These are phyloP conservation scores for Candida gigantensis DNA, from an alignment of 1,139 yeast species.

Conservation along the genomic window DNA sequence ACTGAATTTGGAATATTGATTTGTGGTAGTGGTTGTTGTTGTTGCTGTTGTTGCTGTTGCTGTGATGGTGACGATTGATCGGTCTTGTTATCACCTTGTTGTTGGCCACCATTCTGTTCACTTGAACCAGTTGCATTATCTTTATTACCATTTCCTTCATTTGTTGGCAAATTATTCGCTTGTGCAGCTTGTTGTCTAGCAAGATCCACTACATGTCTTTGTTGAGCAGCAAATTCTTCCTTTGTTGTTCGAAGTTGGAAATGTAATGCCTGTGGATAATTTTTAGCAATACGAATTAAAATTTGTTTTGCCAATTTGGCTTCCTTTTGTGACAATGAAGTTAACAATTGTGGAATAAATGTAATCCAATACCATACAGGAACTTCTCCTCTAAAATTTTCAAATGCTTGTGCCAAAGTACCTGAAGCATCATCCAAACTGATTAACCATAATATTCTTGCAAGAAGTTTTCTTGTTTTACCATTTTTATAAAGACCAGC, in stretches of 20 bases:
- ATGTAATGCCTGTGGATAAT: slow-evolving; percentile 95
- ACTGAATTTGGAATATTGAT: slow-evolving; percentile 16
- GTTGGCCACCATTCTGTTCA: slow-evolving; percentile 3
- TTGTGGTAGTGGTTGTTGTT: slow-evolving; percentile 4
- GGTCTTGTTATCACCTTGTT: slow-evolving; percentile 4
- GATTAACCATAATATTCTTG: slow-evolving; percentile 90
- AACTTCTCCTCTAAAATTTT: slow-evolving; percentile 89
- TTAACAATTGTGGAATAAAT: slow-evolving; percentile 88
- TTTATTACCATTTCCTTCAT: slow-evolving; percentile 5
- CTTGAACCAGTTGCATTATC: too few species aligned
- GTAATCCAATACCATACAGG: slow-evolving; percentile 99
- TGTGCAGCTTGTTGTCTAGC: slow-evolving; percentile 23
- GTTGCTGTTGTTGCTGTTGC: slow-evolving; percentile 14
- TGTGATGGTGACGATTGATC: slow-evolving; percentile 4
- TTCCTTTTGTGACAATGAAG: slow-evolving; percentile 88
- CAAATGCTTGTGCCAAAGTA: slow-evolving; percentile 83
- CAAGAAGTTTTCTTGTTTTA: slow-evolving; percentile 82
- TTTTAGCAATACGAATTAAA: slow-evolving; percentile 87
- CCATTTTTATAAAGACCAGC: slow-evolving; percentile 94
- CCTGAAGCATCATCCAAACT: slow-evolving; percentile 88
- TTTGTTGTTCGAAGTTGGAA: slow-evolving; percentile 93
- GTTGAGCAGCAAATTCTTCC: slow-evolving; percentile 89
- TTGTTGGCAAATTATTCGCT: slow-evolving; percentile 20
- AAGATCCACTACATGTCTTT: slow-evolving; percentile 71
- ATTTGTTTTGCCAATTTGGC: slow-evolving; percentile 87